Percentiles rank a stretch among this genome's conserved stretches.
These are phyloP conservation scores for Ophiognomonia clavigignenti-juglandacearum DNA, from an alignment of 2,329 filamentous ascomycete genomes.

Conservation along the genomic window DNA sequence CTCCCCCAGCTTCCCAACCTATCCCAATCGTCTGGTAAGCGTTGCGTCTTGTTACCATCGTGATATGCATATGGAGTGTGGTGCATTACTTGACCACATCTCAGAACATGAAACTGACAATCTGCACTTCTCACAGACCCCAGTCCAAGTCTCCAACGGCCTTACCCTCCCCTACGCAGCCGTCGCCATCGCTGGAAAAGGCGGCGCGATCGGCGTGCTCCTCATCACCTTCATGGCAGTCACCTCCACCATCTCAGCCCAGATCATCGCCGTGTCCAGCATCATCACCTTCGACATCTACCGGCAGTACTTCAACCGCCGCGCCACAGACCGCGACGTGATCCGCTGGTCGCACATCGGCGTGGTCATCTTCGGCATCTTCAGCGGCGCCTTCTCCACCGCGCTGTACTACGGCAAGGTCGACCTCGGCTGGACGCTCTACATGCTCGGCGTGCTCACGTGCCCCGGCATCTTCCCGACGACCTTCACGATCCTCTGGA, in stretches of 20 bases:
- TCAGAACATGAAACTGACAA: too few species aligned
- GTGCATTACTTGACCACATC: too few species aligned
- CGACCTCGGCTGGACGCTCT: conserved; percentile 49
- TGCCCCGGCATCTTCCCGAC: conserved; percentile 51
- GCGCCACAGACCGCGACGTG: conserved; percentile 40
- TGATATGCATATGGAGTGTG: not conserved
- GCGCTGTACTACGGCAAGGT: conserved; percentile 49
- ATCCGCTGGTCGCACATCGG: conserved; percentile 49
- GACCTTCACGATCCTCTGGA: conserved; percentile 48
- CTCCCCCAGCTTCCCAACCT: conserved; percentile 44
- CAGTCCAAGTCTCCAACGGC: conserved; percentile 60
- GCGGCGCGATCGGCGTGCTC: conserved; percentile 63
- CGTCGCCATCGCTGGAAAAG: conserved; percentile 63
- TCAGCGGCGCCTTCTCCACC: conserved; percentile 46
- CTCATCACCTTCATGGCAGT: conserved; percentile 74
- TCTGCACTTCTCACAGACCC: conserved; percentile 39
- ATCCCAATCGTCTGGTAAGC: conserved; percentile 31
- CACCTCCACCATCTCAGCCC: conserved; percentile 51
- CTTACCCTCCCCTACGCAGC: conserved; percentile 67
- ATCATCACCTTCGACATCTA: conserved; percentile 52
- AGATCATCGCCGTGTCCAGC: conserved; percentile 48
- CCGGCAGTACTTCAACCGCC: conserved; percentile 41
- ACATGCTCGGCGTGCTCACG: conserved; percentile 49
- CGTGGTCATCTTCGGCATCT: conserved; percentile 46
- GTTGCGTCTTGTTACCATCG: not conserved